Evolutionary conservation across 495 filamentous ascomycete genomes (phyloP).

Genomic region (Aspergillus affinis): DNA sequence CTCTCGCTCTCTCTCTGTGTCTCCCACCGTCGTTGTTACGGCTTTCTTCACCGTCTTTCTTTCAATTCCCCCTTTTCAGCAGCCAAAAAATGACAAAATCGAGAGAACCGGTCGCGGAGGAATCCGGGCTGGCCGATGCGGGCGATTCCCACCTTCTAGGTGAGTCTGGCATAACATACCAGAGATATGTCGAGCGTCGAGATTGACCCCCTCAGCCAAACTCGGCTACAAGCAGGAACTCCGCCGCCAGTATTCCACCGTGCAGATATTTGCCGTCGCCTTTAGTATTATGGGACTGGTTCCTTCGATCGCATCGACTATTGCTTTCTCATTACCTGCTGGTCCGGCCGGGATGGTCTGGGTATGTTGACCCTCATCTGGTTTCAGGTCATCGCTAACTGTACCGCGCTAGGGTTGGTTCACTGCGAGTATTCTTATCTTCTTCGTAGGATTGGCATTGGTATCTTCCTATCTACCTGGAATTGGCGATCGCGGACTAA

Average conservation of each 20-base stretch:
- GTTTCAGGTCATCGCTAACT: background rate
- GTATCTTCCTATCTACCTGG: slow-evolving; percentile 22
- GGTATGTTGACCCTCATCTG: slow-evolving; percentile 30
- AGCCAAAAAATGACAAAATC: background rate
- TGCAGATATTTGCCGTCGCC: slow-evolving; percentile 70
- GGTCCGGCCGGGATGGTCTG: slow-evolving; percentile 72
- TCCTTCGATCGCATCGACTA: slow-evolving; percentile 66
- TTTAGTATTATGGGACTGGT: slow-evolving; percentile 74
- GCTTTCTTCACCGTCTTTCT: background rate
- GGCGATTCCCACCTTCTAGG: slow-evolving; percentile 38
- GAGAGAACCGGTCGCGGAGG: background rate
- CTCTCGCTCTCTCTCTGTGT: background rate
- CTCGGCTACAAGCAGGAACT: slow-evolving; percentile 73
- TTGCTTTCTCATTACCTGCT: slow-evolving; percentile 64
- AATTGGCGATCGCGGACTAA: background rate
- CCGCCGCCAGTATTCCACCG: slow-evolving; percentile 61
- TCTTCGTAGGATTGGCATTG: slow-evolving; percentile 67
- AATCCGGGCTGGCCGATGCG: background rate
- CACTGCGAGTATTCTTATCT: slow-evolving; percentile 59
- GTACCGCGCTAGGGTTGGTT: slow-evolving; percentile 55
- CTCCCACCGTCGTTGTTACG: background rate
- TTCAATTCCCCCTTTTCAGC: background rate
- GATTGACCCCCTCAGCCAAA: slow-evolving; percentile 21
- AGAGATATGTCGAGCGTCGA: background rate
- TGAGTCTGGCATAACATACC: slow-evolving; percentile 8